These are phyloP conservation scores for Podaxis rugospora DNA, from an alignment of 768 basidiomycete species.

Conservation along the genomic window DNA sequence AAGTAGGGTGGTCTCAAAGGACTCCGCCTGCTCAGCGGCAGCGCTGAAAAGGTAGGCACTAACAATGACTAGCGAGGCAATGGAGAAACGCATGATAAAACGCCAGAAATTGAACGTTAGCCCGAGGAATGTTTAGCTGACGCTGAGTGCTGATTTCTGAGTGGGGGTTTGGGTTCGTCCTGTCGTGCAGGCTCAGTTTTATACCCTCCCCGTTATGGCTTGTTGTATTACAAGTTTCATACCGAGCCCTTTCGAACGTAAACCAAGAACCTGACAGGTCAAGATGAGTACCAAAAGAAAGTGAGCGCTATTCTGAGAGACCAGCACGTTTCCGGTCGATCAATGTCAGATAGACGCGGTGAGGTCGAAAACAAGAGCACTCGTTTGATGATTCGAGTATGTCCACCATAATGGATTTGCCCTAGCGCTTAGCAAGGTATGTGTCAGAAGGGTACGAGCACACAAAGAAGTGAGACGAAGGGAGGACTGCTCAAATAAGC, in stretches of 20 bases:
- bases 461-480: no score
- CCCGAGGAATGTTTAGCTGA: background rate
- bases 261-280: background rate
- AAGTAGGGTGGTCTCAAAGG: background rate
- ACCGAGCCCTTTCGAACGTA: no score
- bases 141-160: background rate
- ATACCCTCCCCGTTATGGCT: background rate
- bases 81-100: conserved; percentile 3
- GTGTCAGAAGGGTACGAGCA: no score
- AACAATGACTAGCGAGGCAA: background rate
- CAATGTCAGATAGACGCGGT: background rate
- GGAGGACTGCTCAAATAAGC: no score
- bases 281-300: background rate
- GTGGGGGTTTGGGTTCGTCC: background rate
- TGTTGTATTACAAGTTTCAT: background rate
- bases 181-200: background rate
- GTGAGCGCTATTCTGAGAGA: background rate
- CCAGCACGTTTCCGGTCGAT: background rate
- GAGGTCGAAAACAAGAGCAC: background rate
- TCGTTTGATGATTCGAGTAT: no score
- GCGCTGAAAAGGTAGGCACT: background rate
- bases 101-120: background rate
- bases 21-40: background rate
- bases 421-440: no score
- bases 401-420: no score